These are phyloP conservation scores for Aspergillus baeticus DNA, from an alignment of 495 filamentous ascomycete genomes.

Conservation along the genomic window DNA sequence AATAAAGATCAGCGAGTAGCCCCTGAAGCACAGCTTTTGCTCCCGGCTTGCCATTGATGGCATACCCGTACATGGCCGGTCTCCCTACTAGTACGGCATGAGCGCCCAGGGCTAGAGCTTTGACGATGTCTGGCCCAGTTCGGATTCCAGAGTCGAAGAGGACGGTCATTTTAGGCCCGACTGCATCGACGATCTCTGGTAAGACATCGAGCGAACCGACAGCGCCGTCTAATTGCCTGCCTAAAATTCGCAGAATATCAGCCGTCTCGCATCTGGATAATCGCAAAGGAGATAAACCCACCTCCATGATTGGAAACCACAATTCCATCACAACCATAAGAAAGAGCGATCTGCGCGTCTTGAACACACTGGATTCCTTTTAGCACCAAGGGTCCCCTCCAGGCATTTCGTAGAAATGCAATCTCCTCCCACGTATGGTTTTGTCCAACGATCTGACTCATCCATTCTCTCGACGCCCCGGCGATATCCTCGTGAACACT, in stretches of 20 bases:
- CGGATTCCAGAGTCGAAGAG: conserved; percentile 66
- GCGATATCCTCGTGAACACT: conserved; percentile 48
- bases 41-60: conserved; percentile 53
- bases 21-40: conserved; percentile 56
- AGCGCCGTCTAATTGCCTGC: conserved; percentile 65
- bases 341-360: no score
- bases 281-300: no score
- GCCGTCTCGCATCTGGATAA: no score
- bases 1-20: conserved; percentile 58
- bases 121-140: conserved; percentile 64
- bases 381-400: conserved; percentile 47
- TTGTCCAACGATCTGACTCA: conserved; percentile 45
- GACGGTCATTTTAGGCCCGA: conserved; percentile 52
- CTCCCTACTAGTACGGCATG: conserved; percentile 85
- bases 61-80: conserved; percentile 83
- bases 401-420: conserved; percentile 49
- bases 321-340: no score
- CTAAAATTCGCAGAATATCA: conserved; percentile 19
- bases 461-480: conserved; percentile 47
- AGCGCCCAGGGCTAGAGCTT: conserved; percentile 83
- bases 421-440: conserved; percentile 57
- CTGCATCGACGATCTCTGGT: conserved; percentile 58
- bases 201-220: conserved; percentile 62
- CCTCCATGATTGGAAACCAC: no score
- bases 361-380: no score